Conservation (phyloP, 805 yeast species). For the Debaryomyces tyrocola region DNA sequence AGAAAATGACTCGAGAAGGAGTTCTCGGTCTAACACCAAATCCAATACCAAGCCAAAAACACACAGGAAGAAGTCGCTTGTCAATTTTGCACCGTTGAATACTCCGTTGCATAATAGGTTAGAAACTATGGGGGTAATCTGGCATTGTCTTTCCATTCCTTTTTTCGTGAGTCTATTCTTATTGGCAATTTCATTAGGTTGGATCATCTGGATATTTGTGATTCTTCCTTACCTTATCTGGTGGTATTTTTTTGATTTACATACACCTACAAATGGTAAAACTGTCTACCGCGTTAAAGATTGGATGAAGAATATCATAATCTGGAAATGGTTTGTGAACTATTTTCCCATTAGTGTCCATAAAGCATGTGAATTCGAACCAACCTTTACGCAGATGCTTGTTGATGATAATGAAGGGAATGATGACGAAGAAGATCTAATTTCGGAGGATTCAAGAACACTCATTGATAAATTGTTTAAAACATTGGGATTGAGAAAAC, state of each 20-base stretch:
- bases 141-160: conserved; percentile 76
- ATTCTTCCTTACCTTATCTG: conserved; percentile 58
- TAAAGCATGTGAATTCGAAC: conserved; percentile 67
- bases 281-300: conserved; percentile 56
- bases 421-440: conserved; percentile 44
- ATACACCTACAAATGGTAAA: conserved; percentile 74
- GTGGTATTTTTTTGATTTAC: conserved; percentile 56
- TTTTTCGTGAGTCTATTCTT: conserved; percentile 55
- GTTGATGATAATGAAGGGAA: conserved; percentile 21
- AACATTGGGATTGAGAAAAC: conserved; percentile 34
- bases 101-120: conserved; percentile 59
- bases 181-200: conserved; percentile 41
- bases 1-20: background rate
- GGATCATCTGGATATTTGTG: conserved; percentile 70
- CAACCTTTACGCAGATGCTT: conserved; percentile 56
- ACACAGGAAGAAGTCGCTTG: conserved; percentile 5
- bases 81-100: conserved; percentile 52
- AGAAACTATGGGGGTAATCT: conserved; percentile 66
- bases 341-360: conserved; percentile 80
- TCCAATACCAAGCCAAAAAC: background rate
- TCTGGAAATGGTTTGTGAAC: conserved; percentile 72
- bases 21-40: background rate
- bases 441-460: conserved; percentile 37
- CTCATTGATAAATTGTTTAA: conserved; percentile 35
- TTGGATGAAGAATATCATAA: conserved; percentile 51